These are phyloP conservation scores for Diplodia scrobiculata DNA, from an alignment of 2,329 filamentous ascomycete species.

Conservation along the genomic window DNA sequence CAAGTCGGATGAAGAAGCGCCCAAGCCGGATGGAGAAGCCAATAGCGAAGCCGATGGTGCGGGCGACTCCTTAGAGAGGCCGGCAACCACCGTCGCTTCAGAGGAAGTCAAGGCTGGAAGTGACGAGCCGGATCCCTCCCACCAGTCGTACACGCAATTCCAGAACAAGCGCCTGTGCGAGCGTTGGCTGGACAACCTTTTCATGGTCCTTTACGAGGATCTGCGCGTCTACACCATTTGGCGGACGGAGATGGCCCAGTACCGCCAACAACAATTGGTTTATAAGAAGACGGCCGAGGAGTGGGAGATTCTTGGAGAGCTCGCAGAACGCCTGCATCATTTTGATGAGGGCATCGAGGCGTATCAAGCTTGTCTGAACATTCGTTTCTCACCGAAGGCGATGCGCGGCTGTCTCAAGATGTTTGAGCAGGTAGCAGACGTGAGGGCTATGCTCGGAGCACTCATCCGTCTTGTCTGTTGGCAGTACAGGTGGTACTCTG, in stretches of 20 bases:
- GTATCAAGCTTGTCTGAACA: constrained; percentile 81
- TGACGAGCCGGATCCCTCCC: constrained; percentile 65
- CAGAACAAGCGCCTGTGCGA: constrained; percentile 97
- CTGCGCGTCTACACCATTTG: constrained; percentile 98
- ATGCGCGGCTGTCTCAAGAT: constrained; percentile 80
- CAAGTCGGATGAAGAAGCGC: constrained; percentile 37
- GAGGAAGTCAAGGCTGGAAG: constrained; percentile 74
- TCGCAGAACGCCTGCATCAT: constrained; percentile 91
- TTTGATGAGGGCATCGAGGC: constrained; percentile 89
- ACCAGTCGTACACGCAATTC: constrained; percentile 81
- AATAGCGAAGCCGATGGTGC: constrained; percentile 36
- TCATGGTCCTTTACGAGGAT: constrained; percentile 99
- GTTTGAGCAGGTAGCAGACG: constrained; percentile 76
- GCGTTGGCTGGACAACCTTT: constrained; percentile 95
- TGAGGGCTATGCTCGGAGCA: constrained; percentile 77
- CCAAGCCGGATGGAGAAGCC: constrained; percentile 36
- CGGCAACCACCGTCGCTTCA: constrained; percentile 74
- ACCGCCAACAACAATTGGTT: constrained; percentile 85
- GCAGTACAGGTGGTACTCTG: constrained; percentile 99
- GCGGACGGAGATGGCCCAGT: constrained; percentile 97
- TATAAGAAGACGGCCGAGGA: constrained; percentile 97
- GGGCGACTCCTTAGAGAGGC: constrained; percentile 67
- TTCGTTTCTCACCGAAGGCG: constrained; percentile 91
- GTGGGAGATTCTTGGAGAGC: constrained; percentile 94
- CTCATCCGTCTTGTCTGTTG: constrained; percentile 90